Base-by-base conservation (phyloP, 208 protist species). In the Leishmania turanica region DNA sequence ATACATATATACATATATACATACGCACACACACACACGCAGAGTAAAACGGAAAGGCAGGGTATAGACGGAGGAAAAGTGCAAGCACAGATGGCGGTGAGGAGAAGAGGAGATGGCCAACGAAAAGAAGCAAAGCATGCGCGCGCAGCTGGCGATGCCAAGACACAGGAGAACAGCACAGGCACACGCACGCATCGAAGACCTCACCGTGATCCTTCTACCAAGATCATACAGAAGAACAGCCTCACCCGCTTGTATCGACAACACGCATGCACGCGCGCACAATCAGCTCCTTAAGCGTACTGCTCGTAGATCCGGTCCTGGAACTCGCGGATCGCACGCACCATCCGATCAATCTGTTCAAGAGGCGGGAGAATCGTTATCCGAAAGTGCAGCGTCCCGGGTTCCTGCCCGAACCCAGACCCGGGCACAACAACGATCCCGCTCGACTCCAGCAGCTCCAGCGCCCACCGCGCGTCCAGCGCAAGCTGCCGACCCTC, bases 351-450 rank as follows among this genome's bases (percentile, higher is more conserved):
- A 82, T 99, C 89, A 83, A 99, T 98, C 72, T 99, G 83, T 27
- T 99, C 90, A 83, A 99, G 99, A 27, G 93, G 92, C 34, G 99
- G 99, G 37, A 99, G 93, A 86, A 99, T 99, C 47, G 99, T 99
- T 27, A 95, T 99, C 82, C 99, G 95, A 87, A 99, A 99, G 93
- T 99, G 99, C 79, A 95, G 98, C 34, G 99, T 99, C 64, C 97
- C 98, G 24, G 92, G 79, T 56, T 87, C 84, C 95, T 99, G 99
- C 8, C 96, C 95, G 83, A 99, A 99, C 21, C 99, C 98, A 69
- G 91, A 97, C 68, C 99, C 98, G 40, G 98, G 98, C 78, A 99
- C 98, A 70, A 99, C 95, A 54, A 98, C 94, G 75, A 99, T 87
- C 70, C 99, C 99, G 34, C 95, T 99, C 1, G 40, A 69, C 81